Evolutionary conservation across 306 rosid genomes (phyloP), one percentile per base, ranked within the genome.

Genomic region (Casuarina glauca): DNA sequence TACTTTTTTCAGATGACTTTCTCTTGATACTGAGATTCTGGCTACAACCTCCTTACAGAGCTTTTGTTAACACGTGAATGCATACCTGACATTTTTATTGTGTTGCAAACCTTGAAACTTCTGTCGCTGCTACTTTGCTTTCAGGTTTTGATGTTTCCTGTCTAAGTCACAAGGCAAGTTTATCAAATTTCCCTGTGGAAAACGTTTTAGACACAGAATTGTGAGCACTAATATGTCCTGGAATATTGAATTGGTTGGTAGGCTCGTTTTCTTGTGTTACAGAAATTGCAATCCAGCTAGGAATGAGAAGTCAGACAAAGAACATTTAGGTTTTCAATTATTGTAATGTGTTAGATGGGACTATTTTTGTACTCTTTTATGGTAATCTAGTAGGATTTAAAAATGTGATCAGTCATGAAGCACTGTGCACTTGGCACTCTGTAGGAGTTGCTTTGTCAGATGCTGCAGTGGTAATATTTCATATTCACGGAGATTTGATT

Each of bases 11-110:
- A 62, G 44, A 62, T 36, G 17, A 17, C 69, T 62, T 43, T 62
- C 69, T 62, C 35, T 26, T 26, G 32, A 26, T 26, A 36, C 69
- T 62, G 43, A 35, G 44, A 36, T 62, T 62, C 69, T 5, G 36
- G 69, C 16, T 62, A 62, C 19, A 36, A 32, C 16, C 41, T 35
- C 68, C 44, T 62, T 62, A 7, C 44, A 36, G 42, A 62, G 44
- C 68, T 36, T 12, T 36, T 36, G 68, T 62, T 62, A 62, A 38
- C 68, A 36, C 26, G 41, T 62, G 68, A 62, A 62, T 62, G 42
- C 44, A 2, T 12, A 12, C 13, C 36, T 35, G 9, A 55, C 13
- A 62, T 11, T 62, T 62, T 62, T 9, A 3, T 2, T 16, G 17
- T 62, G 44, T 43, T 62, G 17, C 69, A 62, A 43, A 62, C 44